Conservation (phyloP, 2,329 filamentous ascomycete species). For the Herpotrichia juniperi region DNA sequence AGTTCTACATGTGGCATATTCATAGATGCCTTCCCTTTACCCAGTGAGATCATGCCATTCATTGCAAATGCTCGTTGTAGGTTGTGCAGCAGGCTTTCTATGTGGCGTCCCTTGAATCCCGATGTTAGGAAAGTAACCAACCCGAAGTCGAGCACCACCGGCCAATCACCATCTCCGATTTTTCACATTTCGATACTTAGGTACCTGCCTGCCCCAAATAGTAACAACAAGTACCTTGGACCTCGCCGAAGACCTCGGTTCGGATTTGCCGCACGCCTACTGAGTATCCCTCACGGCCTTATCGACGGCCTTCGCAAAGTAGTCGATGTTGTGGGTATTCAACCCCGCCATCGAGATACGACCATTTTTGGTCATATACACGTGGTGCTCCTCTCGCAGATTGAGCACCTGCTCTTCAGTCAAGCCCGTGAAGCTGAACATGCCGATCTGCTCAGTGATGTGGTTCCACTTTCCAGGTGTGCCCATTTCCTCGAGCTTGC, state of each 20-base stretch:
- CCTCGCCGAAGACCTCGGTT: background rate
- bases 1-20: background rate
- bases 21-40: background rate
- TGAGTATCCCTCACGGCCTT: conserved; percentile 71
- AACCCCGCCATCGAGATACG: conserved; percentile 98
- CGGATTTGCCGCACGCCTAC: conserved; percentile 20
- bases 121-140: background rate
- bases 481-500: conserved; percentile 80
- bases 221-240: background rate
- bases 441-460: conserved; percentile 98
- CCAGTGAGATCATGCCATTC: background rate
- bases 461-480: conserved; percentile 96
- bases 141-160: background rate
- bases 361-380: conserved; percentile 97
- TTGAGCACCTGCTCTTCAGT: conserved; percentile 74
- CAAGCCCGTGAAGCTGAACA: conserved; percentile 95
- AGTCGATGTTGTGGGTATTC: conserved; percentile 89
- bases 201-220: background rate
- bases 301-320: conserved; percentile 88
- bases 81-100: background rate
- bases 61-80: background rate
- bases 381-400: conserved; percentile 72
- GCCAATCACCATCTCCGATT: background rate
- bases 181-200: background rate
- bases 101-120: background rate